These are phyloP conservation scores for Hanseniaspora occidentalis DNA, from an alignment of 805 yeast genomes.

Conservation along the genomic window DNA sequence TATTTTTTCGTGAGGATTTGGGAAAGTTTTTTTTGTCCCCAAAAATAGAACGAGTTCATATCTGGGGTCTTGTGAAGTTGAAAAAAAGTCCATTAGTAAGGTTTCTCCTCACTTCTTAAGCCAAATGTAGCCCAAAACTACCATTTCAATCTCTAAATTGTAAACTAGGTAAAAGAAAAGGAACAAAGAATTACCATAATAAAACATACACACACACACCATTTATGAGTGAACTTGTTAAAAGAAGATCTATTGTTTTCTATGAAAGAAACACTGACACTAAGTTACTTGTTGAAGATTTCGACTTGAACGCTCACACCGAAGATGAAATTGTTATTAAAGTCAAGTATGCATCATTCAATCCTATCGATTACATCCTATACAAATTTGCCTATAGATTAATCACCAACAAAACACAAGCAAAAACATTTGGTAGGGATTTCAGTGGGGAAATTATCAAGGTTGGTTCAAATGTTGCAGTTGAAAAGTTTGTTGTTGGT, in stretches of 20 bases:
- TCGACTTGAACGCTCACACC: slow-evolving; percentile 15
- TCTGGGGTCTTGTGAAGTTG: too few species aligned
- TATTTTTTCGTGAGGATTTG: too few species aligned
- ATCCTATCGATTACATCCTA: slow-evolving; percentile 19
- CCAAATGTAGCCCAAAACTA: too few species aligned
- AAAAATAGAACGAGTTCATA: too few species aligned
- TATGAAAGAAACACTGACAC: slow-evolving; percentile 12
- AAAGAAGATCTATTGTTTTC: slow-evolving; percentile 17
- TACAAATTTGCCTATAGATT: slow-evolving; percentile 10
- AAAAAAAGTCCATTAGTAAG: too few species aligned
- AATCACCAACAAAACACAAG: slow-evolving; percentile 2
- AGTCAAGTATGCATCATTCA: slow-evolving; percentile 21
- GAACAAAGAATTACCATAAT: too few species aligned
- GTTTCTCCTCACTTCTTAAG: too few species aligned
- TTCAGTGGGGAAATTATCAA: slow-evolving; percentile 20
- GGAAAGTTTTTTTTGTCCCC: too few species aligned
- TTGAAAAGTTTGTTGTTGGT: slow-evolving; percentile 14
- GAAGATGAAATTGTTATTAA: slow-evolving; percentile 18
- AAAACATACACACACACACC: not conserved
- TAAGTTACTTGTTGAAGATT: slow-evolving; percentile 8
- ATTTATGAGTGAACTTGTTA: slow-evolving; percentile 6
- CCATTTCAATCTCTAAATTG: too few species aligned
- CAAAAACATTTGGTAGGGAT: slow-evolving; percentile 19
- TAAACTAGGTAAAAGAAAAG: too few species aligned
- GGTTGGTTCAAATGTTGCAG: slow-evolving; percentile 15